These are phyloP conservation scores for Talinum fruticosum DNA, from an alignment of 148 eudicot genomes.

Conservation along the genomic window DNA sequence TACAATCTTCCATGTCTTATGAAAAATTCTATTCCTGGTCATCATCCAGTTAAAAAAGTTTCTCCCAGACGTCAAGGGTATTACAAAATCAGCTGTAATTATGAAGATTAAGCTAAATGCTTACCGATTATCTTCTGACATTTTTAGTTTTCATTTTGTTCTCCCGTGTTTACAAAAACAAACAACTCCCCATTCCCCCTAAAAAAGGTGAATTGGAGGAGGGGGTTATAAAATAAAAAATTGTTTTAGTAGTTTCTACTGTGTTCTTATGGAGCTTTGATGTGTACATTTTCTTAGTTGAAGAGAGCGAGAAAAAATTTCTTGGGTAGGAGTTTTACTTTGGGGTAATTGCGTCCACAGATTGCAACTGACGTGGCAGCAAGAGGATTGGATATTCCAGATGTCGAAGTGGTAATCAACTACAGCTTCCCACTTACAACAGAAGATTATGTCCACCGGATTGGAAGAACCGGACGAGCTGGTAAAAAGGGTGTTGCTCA, in stretches of 20 bases:
- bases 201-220: too few species aligned
- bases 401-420: slow-evolving; percentile 95
- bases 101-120: background rate
- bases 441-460: slow-evolving; percentile 98
- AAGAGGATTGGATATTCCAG: slow-evolving; percentile 98
- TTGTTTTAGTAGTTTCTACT: background rate
- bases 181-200: too few species aligned
- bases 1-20: too few species aligned
- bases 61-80: background rate
- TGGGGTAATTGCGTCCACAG: slow-evolving; percentile 38
- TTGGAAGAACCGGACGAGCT: slow-evolving; percentile 97
- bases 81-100: background rate
- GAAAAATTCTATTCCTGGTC: background rate
- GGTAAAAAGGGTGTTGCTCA: slow-evolving; percentile 99
- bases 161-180: too few species aligned
- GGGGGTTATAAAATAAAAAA: too few species aligned
- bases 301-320: background rate
- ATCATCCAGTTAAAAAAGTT: too few species aligned
- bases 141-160: too few species aligned
- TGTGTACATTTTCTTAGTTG: background rate
- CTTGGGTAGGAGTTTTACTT: background rate
- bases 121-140: too few species aligned
- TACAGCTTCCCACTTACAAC: slow-evolving; percentile 97
- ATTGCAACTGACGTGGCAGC: slow-evolving; percentile 99
- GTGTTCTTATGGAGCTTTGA: too few species aligned